Evolutionary conservation across 176 grass and related monocot genomes (phyloP), one percentile per base, ranked within the genome.

Genomic region (Cenchrus americanus): DNA sequence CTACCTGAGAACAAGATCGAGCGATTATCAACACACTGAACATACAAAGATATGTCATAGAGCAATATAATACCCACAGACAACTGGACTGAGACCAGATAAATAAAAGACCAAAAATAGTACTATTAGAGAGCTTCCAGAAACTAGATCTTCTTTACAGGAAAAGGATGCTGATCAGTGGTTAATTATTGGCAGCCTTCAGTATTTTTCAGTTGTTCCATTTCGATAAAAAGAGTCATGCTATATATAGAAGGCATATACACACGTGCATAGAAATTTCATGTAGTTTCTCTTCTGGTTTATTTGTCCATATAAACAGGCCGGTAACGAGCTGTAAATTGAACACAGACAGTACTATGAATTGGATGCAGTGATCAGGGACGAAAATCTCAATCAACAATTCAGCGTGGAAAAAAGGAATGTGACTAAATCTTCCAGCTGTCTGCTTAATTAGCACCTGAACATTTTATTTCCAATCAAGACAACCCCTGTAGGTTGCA

Each of bases 221-320:
- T 18, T 37, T 37, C 4, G 34, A 37, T 37, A 54, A 86, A 63
- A 0, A 42, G 23, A 64, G 14, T 66, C 47, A 63, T 66, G 17
- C 19, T 59, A 66, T 76, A 55, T 59, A 66, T 76, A 55, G n/a
- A 84, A 41, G 49, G 13, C 19, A 42, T 65, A 21, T 14, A 44
- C 49, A 46, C 2, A 47, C 12, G 7, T 37, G 24, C 53, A 70
- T 54, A 74, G 2, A 58, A 55, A 47, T 10, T 66, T 67, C 14
- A 63, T 72, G 67, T 77, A 21, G 17, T 81, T 85, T 15, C 6
- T 10, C 7, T 82, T 64, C 24, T 77, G 17, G 24, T 27, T 66
- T 42, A 14, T 86, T 53, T 51, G 14, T 65, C 14, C 1, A 21
- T 77, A 71, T 77, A 71, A 50, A 40, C 26, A 37, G 19, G 34